Percentiles rank a stretch among this genome's conserved stretches.
Evolutionary conservation across 768 basidiomycete species (phyloP).

Genomic region (Boletellus sp.): DNA sequence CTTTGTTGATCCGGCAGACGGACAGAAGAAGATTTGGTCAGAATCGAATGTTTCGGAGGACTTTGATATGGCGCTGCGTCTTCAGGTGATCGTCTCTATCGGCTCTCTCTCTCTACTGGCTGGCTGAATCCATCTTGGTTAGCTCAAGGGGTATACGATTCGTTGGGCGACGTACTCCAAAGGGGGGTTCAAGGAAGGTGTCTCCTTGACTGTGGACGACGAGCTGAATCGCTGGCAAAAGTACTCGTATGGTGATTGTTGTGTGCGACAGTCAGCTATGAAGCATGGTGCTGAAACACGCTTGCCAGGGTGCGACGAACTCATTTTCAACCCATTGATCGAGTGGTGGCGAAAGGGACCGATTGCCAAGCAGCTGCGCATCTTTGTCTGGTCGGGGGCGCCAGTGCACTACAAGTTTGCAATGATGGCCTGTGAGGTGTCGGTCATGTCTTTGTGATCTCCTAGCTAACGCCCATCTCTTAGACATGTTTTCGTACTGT

Average conservation of each 20-base stretch:
- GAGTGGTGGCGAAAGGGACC: slow-evolving; percentile 78
- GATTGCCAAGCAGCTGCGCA: slow-evolving; percentile 74
- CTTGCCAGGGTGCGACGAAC: slow-evolving; percentile 36
- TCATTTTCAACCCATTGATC: slow-evolving; percentile 82
- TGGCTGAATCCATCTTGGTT: slow-evolving; percentile 40
- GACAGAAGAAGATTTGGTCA: slow-evolving; percentile 72
- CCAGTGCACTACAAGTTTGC: slow-evolving; percentile 81
- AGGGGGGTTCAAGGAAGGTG: slow-evolving; percentile 89
- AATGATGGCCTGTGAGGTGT: slow-evolving; percentile 47
- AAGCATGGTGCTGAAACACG: slow-evolving; percentile 26
- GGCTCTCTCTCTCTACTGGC: slow-evolving; percentile 50
- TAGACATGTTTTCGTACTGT: slow-evolving; percentile 54
- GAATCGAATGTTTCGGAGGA: slow-evolving; percentile 67
- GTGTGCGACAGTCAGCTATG: slow-evolving; percentile 20
- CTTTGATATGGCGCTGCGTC: slow-evolving; percentile 60
- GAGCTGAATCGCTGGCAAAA: slow-evolving; percentile 94
- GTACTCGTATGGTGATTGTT: slow-evolving; percentile 60
- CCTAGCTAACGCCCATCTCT: background rate
- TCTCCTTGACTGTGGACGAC: slow-evolving; percentile 85
- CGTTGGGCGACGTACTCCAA: slow-evolving; percentile 81
- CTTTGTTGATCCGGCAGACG: slow-evolving; percentile 50
- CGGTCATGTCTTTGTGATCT: background rate
- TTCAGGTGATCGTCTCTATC: slow-evolving; percentile 40
- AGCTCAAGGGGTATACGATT: slow-evolving; percentile 27
- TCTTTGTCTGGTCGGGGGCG: slow-evolving; percentile 71